Conservation (phyloP, 495 filamentous ascomycete species). For the Platismatia glauca region DNA sequence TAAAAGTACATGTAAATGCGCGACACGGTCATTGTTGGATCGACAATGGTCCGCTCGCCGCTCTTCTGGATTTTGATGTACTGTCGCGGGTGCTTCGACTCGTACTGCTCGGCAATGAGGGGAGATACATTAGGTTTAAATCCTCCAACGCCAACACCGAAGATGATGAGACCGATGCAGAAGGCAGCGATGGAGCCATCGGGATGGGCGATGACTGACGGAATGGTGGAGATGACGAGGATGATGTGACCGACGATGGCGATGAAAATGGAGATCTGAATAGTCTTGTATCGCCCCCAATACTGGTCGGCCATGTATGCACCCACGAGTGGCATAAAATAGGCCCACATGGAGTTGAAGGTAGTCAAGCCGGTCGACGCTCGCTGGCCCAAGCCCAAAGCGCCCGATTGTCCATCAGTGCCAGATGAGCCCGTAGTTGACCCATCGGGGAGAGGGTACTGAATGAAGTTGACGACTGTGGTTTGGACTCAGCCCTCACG, state of each 20-base stretch:
- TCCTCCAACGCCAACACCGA: constrained; percentile 51
- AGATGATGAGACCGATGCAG: constrained; percentile 29
- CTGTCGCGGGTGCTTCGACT: constrained; percentile 42
- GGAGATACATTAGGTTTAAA: constrained; percentile 58
- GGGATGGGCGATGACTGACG: constrained; percentile 36
- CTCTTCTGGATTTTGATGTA: constrained; percentile 41
- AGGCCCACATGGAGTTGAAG: constrained; percentile 53
- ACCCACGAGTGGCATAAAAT: constrained; percentile 59
- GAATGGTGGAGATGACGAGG: constrained; percentile 41
- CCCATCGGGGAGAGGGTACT: constrained; percentile 43
- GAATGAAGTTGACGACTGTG: constrained; percentile 35
- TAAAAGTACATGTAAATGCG: constrained; percentile 68
- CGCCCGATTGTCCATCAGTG: constrained; percentile 29
- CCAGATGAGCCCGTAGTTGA: constrained; percentile 41
- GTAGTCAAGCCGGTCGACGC: constrained; percentile 11
- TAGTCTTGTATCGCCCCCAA: constrained; percentile 59
- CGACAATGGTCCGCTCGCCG: constrained; percentile 66
- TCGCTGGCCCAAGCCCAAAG: constrained; percentile 40
- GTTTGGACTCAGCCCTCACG: background rate
- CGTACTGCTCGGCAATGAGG: constrained; percentile 63
- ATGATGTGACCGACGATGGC: constrained; percentile 42
- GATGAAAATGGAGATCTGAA: constrained; percentile 45
- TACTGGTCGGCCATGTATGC: constrained; percentile 66
- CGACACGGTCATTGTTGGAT: constrained; percentile 64
- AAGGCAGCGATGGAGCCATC: constrained; percentile 41